Percentiles rank a stretch among this genome's conserved stretches.
Conservation (phyloP, 495 filamentous ascomycete species). For the Glonium stellatum region DNA sequence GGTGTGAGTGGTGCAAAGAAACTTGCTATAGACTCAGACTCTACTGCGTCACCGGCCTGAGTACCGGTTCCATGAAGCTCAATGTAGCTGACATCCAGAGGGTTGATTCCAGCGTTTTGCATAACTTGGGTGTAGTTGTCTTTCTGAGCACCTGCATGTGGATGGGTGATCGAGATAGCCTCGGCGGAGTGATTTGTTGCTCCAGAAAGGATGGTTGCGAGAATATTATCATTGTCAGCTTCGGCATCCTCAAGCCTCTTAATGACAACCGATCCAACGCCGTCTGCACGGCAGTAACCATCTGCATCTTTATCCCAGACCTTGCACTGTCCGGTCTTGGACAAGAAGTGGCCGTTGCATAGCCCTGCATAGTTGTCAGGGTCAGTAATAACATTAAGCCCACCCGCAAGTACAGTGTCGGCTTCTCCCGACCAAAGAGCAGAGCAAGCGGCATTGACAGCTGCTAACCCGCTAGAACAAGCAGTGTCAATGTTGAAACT, state of each 20-base stretch:
- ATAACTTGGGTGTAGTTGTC: conserved; percentile 25
- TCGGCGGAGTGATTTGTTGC: conserved; percentile 36
- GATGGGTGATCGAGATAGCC: conserved; percentile 38
- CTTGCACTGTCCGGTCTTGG: conserved; percentile 39
- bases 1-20: conserved; percentile 5
- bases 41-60: conserved; percentile 19
- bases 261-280: conserved; percentile 29
- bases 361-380: conserved; percentile 36
- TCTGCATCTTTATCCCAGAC: conserved; percentile 38
- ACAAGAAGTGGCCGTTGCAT: conserved; percentile 35
- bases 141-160: conserved; percentile 31
- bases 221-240: conserved; percentile 34
- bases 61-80: conserved; percentile 42
- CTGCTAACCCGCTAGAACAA: conserved; percentile 36
- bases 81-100: conserved; percentile 31
- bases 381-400: conserved; percentile 36
- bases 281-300: conserved; percentile 41
- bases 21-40: neutral
- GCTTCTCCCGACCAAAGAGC: conserved; percentile 34
- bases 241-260: conserved; percentile 32
- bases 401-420: conserved; percentile 40
- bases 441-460: conserved; percentile 35
- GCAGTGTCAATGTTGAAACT: conserved; percentile 30
- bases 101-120: conserved; percentile 10
- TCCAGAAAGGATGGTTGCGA: conserved; percentile 29